phyloP scores from a whole-genome alignment of 148 eudicot species.

The Rhododendron ovatum region DNA sequence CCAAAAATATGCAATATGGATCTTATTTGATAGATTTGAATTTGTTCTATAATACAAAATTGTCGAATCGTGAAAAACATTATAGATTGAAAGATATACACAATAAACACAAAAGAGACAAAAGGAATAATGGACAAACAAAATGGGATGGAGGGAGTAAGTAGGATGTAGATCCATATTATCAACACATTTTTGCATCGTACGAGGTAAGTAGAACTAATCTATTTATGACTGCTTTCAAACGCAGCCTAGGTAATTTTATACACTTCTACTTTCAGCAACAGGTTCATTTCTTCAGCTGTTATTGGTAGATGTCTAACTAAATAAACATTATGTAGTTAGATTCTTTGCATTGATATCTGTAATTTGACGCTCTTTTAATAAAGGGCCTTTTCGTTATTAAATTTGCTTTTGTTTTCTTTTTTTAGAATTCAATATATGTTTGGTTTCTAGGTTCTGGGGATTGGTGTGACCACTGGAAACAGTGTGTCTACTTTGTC shows the following conservation, averaged over 20 bases:
- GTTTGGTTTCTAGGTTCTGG: constrained; percentile 35
- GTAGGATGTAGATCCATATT: not conserved
- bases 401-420: not conserved
- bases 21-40: too few relatives aligned
- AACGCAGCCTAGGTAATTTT: not conserved
- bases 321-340: not conserved
- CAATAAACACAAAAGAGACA: too few relatives aligned
- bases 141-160: not conserved
- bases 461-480: constrained; percentile 97
- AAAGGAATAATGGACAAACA: too few relatives aligned
- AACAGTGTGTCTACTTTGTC: constrained; percentile 77
- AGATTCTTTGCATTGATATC: not conserved
- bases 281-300: not conserved
- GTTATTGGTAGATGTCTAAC: not conserved
- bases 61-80: too few relatives aligned
- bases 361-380: not conserved
- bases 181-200: not conserved
- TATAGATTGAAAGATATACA: too few relatives aligned
- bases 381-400: not conserved
- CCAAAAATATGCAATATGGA: too few relatives aligned
- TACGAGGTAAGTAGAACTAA: not conserved
- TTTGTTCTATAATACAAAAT: too few relatives aligned
- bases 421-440: not conserved
- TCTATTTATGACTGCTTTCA: not conserved
- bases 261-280: not conserved